phyloP scores from a whole-genome alignment of 495 filamentous ascomycete species.

The Acidiella bohemica region DNA sequence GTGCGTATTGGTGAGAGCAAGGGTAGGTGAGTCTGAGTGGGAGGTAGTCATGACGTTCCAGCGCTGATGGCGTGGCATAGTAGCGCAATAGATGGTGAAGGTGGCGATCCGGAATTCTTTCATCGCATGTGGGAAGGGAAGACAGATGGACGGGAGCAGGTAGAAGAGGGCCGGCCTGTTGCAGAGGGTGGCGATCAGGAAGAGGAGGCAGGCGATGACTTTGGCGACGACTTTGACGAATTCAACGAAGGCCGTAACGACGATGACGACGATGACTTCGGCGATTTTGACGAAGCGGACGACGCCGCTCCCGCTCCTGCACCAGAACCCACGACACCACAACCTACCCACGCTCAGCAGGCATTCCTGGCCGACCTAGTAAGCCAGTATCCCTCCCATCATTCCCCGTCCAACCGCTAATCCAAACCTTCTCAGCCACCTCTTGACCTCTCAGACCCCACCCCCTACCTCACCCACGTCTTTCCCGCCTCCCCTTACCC shows the following conservation, averaged over 20 bases:
- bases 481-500: conserved; percentile 45
- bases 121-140: conserved; percentile 17
- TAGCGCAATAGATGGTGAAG: conserved; percentile 5
- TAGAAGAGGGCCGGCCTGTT: conserved; percentile 22
- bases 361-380: conserved; percentile 25
- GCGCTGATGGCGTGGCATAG: no score
- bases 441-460: conserved; percentile 48
- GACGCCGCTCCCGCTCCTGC: conserved; percentile 16
- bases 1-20: conserved; percentile 36
- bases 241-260: conserved; percentile 72
- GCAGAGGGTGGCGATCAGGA: conserved; percentile 30
- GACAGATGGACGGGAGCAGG: background rate
- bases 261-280: conserved; percentile 82
- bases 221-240: conserved; percentile 91
- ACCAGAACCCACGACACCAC: conserved; percentile 32
- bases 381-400: conserved; percentile 12
- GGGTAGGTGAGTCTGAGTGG: conserved; percentile 34
- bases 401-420: background rate
- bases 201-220: conserved; percentile 36
- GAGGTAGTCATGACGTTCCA: no score
- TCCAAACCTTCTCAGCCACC: conserved; percentile 40
- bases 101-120: no score
- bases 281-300: conserved; percentile 44
- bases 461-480: conserved; percentile 39
- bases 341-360: no score